A percentile compares a stretch with the other conserved stretches of the same genome.
phyloP scores from a whole-genome alignment of 208 protist genomes.

The Crithidia thermophila region DNA sequence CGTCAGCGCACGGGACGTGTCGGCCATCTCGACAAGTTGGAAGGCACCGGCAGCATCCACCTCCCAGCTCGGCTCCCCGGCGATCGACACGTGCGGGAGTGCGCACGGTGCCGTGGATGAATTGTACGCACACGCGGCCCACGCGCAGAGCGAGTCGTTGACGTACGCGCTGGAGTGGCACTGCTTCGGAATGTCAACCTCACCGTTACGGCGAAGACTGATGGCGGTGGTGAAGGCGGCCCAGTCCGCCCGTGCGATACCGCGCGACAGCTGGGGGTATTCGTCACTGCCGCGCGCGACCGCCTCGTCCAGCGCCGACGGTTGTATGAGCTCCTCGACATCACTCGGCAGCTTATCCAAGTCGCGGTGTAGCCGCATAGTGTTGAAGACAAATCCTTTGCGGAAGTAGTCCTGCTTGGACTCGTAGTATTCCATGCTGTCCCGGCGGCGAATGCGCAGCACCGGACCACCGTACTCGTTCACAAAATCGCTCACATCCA shows the following conservation, averaged over 20 bases:
- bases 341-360: slow-evolving; percentile 5
- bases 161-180: neutral
- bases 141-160: slow-evolving; percentile 3
- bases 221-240: slow-evolving; percentile 4
- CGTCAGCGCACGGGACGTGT: neutral
- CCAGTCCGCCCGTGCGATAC: slow-evolving; percentile 4
- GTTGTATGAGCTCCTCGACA: slow-evolving; percentile 5
- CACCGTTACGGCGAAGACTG: neutral
- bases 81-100: slow-evolving; percentile 3
- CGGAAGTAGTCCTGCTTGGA: slow-evolving; percentile 16
- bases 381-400: slow-evolving; percentile 15
- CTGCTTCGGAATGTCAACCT: neutral
- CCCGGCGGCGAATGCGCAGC: slow-evolving; percentile 13
- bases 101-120: neutral
- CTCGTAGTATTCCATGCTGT: slow-evolving; percentile 22
- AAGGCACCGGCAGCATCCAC: slow-evolving; percentile 15
- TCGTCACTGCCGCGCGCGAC: neutral
- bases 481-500: slow-evolving; percentile 16
- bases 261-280: neutral
- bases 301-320: neutral
- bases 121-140: slow-evolving; percentile 1
- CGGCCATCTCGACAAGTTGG: neutral
- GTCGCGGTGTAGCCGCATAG: slow-evolving; percentile 13
- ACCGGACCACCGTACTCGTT: slow-evolving; percentile 11
- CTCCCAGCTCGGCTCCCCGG: slow-evolving; percentile 1